phyloP scores from a whole-genome alignment of 2,329 filamentous ascomycete genomes.

The Fusarium domesticum region DNA sequence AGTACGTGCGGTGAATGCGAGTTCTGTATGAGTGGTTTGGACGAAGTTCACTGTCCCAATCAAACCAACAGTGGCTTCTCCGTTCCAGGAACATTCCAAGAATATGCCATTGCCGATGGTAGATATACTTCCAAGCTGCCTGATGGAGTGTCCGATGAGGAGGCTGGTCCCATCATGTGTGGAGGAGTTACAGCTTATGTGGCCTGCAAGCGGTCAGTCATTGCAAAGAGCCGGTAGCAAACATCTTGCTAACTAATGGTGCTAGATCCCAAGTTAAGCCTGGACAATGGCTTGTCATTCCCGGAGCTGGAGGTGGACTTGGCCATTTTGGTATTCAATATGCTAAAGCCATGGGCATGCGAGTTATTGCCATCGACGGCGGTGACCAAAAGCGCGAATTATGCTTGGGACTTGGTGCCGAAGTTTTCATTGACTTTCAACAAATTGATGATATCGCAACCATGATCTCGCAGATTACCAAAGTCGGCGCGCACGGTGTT shows the following conservation, averaged over 20 bases:
- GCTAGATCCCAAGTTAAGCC: conserved; percentile 58
- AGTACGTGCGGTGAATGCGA: conserved; percentile 75
- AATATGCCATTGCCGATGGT: conserved; percentile 81
- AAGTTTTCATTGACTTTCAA: conserved; percentile 73
- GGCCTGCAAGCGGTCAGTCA: conserved; percentile 64
- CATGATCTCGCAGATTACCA: conserved; percentile 68
- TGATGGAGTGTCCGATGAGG: conserved; percentile 69
- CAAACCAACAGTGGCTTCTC: conserved; percentile 80
- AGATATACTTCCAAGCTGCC: conserved; percentile 75
- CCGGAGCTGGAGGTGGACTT: conserved; percentile 80
- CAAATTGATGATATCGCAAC: conserved; percentile 70
- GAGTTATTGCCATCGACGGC: conserved; percentile 73
- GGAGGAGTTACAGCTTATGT: conserved; percentile 83
- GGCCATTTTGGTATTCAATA: conserved; percentile 77
- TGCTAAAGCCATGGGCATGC: conserved; percentile 81
- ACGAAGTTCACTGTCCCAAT: conserved; percentile 76
- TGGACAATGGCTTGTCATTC: conserved; percentile 74
- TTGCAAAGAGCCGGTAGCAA: neutral
- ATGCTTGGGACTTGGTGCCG: conserved; percentile 65
- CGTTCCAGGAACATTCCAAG: conserved; percentile 84
- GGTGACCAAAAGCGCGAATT: conserved; percentile 74
- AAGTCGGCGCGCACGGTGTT: conserved; percentile 81
- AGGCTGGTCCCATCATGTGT: conserved; percentile 73
- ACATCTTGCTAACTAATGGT: neutral
- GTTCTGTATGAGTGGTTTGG: conserved; percentile 68